These are phyloP conservation scores for Pichia norvegensis DNA, from an alignment of 1,139 yeast genomes.

Conservation along the genomic window DNA sequence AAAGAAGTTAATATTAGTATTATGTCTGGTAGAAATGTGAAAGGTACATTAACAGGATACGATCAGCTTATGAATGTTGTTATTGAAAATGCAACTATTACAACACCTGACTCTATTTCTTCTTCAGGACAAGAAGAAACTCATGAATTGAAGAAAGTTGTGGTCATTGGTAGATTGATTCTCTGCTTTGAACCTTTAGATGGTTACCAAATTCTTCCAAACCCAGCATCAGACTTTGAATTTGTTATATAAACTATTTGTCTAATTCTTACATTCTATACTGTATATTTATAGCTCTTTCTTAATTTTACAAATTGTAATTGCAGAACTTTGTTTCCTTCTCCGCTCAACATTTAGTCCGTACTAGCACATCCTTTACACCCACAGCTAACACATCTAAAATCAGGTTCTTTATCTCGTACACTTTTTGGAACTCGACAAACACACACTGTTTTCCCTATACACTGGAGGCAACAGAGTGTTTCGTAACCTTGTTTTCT, in stretches of 20 bases:
- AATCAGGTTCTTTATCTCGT: conserved; percentile 44
- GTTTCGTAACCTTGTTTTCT: conserved; percentile 84
- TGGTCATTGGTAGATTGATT: conserved; percentile 79
- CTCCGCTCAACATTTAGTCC: conserved; percentile 35
- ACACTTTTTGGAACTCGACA: conserved; percentile 92
- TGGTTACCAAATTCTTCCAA: conserved; percentile 68
- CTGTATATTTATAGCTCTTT: not conserved
- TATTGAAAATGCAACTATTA: conserved; percentile 74
- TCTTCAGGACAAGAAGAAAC: conserved; percentile 52
- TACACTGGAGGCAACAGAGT: conserved; percentile 77
- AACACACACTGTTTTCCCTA: conserved; percentile 67
- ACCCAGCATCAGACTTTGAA: conserved; percentile 7
- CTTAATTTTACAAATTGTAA: not conserved
- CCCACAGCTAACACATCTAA: conserved; percentile 80
- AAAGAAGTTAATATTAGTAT: conserved; percentile 69
- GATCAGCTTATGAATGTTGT: conserved; percentile 93
- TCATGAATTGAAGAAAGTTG: conserved; percentile 35
- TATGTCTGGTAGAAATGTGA: conserved; percentile 77
- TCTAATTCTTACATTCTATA: not conserved
- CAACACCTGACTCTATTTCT: conserved; percentile 17
- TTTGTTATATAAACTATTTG: conserved; percentile 8
- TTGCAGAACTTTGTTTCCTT: not conserved
- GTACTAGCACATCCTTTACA: conserved; percentile 82
- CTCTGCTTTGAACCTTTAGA: conserved; percentile 78
- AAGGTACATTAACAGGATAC: conserved; percentile 76